These are phyloP conservation scores for Mikania micrantha DNA, from an alignment of 129 eudicot genomes.

Conservation along the genomic window DNA sequence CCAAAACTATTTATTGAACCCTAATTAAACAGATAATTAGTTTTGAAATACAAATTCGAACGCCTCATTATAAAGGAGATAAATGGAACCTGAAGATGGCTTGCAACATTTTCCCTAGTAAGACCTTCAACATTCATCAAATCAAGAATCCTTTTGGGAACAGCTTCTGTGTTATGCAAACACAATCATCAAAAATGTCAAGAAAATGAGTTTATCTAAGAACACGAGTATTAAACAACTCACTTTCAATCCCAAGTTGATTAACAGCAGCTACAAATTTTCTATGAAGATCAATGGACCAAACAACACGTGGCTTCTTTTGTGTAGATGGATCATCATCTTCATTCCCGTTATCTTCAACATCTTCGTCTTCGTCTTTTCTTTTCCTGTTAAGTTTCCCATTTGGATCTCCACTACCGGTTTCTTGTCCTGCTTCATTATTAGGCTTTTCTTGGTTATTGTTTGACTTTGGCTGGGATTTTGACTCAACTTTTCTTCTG, in stretches of 20 bases:
- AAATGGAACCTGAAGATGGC: slow-evolving; percentile 86
- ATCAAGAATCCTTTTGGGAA: slow-evolving; percentile 96
- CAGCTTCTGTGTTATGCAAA: slow-evolving; percentile 60
- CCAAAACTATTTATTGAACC: not conserved
- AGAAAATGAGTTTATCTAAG: slow-evolving; percentile 9
- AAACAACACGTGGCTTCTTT: slow-evolving; percentile 94
- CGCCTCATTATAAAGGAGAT: not conserved
- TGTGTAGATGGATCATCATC: slow-evolving; percentile 70
- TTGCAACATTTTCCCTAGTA: slow-evolving; percentile 95
- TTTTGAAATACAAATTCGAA: not conserved
- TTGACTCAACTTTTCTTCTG: slow-evolving; percentile 58
- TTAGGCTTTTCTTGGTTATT: slow-evolving; percentile 40
- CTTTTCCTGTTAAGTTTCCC: slow-evolving; percentile 65
- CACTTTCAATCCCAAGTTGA: slow-evolving; percentile 88
- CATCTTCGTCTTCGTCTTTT: slow-evolving; percentile 85
- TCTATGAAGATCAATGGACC: slow-evolving; percentile 94
- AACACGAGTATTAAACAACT: slow-evolving; percentile 15
- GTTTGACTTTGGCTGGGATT: slow-evolving; percentile 41
- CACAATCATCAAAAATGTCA: not conserved
- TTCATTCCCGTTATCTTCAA: slow-evolving; percentile 65
- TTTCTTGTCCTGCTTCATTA: slow-evolving; percentile 50
- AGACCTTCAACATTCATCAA: slow-evolving; percentile 95
- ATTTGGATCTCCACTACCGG: slow-evolving; percentile 57
- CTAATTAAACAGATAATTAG: not conserved
- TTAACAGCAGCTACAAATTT: slow-evolving; percentile 94